Conservation (phyloP, 345 rosid species). For the Streptanthus diversifolius region DNA sequence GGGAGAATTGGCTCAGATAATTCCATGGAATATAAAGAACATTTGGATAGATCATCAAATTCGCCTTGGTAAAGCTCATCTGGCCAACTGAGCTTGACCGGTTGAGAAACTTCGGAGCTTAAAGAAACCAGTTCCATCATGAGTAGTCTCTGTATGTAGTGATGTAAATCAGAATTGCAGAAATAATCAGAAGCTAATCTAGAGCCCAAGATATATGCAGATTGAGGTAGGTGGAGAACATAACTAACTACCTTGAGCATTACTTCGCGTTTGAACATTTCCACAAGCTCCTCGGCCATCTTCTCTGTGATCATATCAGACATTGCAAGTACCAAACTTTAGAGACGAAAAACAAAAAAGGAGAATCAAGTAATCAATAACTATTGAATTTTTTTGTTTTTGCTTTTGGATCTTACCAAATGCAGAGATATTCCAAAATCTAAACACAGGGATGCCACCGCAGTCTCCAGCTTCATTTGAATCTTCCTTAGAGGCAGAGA, state of each 20-base stretch:
- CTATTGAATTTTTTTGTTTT: neutral
- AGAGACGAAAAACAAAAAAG: neutral
- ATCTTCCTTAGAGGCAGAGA: constrained; percentile 50
- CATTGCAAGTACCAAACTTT: constrained; percentile 4
- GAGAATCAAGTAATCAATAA: neutral
- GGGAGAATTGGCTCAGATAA: constrained; percentile 46
- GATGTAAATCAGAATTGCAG: constrained; percentile 13
- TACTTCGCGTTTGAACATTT: constrained; percentile 69
- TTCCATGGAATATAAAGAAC: constrained; percentile 51
- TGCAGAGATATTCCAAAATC: constrained; percentile 52
- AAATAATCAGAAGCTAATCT: neutral
- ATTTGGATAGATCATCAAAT: constrained; percentile 50
- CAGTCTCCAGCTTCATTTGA: constrained; percentile 67
- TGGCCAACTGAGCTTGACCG: constrained; percentile 46
- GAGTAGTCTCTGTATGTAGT: constrained; percentile 51
- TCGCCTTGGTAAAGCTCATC: constrained; percentile 77
- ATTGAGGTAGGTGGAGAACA: neutral
- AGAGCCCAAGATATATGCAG: neutral
- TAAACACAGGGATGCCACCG: constrained; percentile 62
- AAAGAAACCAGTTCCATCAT: constrained; percentile 48
- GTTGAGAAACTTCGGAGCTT: constrained; percentile 47
- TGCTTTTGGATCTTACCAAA: constrained; percentile 46
- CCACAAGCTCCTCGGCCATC: constrained; percentile 69
- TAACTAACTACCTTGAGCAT: constrained; percentile 70
- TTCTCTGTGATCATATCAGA: constrained; percentile 47